Base-by-base conservation (phyloP, 2,329 filamentous ascomycete genomes). In the Fusarium subglutinans region DNA sequence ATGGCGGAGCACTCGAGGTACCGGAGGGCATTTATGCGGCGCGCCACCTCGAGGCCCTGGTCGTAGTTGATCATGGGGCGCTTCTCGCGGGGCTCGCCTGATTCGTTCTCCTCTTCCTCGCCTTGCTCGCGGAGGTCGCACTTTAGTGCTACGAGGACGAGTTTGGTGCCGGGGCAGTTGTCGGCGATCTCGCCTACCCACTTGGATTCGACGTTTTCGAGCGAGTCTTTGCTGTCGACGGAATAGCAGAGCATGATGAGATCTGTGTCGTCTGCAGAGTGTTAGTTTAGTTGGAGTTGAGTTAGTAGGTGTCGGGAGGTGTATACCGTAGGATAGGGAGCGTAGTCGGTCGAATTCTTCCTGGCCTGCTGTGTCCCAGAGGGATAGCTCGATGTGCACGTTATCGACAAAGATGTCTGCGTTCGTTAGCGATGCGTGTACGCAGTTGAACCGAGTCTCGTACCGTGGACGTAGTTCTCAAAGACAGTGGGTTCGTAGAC, bases 171-270 rank as follows among this genome's bases (percentile, higher is more conserved):
- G 3, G 95, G 94, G 84, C 96, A 98, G 85, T 99, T 98, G 85
- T 99, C 96, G 72, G 95, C 94, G 76, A 99, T 99, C 84, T 99
- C 96, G 72, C 94, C 93, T 10, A 98, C 94, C 96, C 96, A 99
- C 86, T 99, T 99, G 78, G 94, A 96, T 83, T 98, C 95, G 70
- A 99, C 95, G 89, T 99, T 99, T 83, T 99, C 96, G 70, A 99
- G 90, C 7, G 95, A 98, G 83, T 98, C 95, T 77, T 93, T 94
- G 82, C 94, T 98, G 84, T 99, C 96, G 82, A 98, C 94, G 79
- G 94, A 96, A 85, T 98, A 99, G 87, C 96, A 99, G 77, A 99
- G 93, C 93, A 99, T 98, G 79, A 99, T 98, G 50, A 97, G 91
- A 81, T 99, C 96, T 60, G 96, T 99, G 82, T 99, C 96, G 76